Evolutionary conservation across 192 early-diverging fungal genomes (phyloP).

Genomic region (Rhizophlyctis rosea): DNA sequence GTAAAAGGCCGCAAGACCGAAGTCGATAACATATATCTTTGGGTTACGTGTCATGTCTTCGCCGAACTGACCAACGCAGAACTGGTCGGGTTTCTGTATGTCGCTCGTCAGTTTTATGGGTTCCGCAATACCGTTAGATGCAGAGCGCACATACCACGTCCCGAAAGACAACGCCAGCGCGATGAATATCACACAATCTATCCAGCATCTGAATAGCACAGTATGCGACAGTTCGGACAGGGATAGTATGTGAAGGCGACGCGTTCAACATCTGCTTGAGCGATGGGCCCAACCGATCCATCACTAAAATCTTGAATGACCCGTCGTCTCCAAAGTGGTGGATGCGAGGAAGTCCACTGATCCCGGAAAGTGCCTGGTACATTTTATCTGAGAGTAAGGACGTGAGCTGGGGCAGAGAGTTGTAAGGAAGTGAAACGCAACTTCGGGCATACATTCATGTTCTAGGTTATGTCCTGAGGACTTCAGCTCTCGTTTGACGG

Average conservation of each 20-base stretch:
- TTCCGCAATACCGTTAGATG: not conserved
- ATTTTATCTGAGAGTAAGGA: conserved; percentile 10
- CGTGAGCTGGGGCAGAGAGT: not conserved
- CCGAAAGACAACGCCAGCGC: conserved; percentile 37
- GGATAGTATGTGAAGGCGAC: conserved; percentile 22
- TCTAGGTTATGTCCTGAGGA: conserved; percentile 5
- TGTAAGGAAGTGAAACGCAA: not conserved
- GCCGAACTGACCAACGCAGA: conserved; percentile 42
- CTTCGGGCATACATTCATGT: conserved; percentile 13
- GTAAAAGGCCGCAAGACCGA: conserved; percentile 39
- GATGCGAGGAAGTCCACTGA: conserved; percentile 34
- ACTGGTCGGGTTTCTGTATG: conserved; percentile 48
- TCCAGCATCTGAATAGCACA: conserved; percentile 29
- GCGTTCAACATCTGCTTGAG: conserved; percentile 23
- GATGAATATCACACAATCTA: conserved; percentile 29
- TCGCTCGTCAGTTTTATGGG: not conserved
- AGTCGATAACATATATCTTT: conserved; percentile 39
- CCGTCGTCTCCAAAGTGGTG: conserved; percentile 34
- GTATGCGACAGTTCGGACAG: conserved; percentile 39
- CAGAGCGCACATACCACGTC: conserved; percentile 29
- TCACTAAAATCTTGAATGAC: conserved; percentile 37
- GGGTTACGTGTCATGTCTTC: conserved; percentile 27
- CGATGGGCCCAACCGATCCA: conserved; percentile 42
- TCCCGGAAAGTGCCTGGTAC: conserved; percentile 24
- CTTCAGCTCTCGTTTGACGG: conserved; percentile 40